phyloP scores from a whole-genome alignment of 257 asterid genomes.

The Parsonsia alboflavescens region DNA sequence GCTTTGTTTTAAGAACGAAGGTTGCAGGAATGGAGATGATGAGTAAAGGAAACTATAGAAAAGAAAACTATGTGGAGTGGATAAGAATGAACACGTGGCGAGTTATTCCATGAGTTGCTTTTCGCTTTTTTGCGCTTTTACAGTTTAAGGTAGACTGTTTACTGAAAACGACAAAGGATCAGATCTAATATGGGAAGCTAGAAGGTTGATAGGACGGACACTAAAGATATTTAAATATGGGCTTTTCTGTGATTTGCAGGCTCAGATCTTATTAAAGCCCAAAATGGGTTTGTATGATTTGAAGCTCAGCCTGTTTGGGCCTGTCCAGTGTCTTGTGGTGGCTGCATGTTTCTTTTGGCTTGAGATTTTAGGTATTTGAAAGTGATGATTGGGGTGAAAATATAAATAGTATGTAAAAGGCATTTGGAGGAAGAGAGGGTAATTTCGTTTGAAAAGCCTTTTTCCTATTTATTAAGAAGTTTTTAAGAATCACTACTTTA shows the following conservation, averaged over 20 bases:
- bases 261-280: neutral
- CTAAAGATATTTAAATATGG: neutral
- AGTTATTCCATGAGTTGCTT: neutral
- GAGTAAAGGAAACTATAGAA: neutral
- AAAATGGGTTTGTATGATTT: neutral
- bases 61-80: conserved; percentile 12
- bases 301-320: neutral
- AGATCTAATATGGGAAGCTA: neutral
- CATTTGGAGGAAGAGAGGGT: no score
- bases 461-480: no score
- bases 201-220: neutral
- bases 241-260: neutral
- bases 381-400: no score
- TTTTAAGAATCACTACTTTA: no score
- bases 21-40: neutral
- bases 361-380: no score
- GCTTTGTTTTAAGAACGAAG: neutral
- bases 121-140: conserved; percentile 16
- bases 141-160: neutral
- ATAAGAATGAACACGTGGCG: conserved; percentile 28
- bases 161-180: conserved; percentile 11
- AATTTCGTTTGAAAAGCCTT: no score
- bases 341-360: no score
- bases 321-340: no score
- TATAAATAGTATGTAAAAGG: no score